Evolutionary conservation across 1,284 basidiomycete species (phyloP), one percentile per base, ranked within the genome.

Genomic region (Cryptococcus hybrid): DNA sequence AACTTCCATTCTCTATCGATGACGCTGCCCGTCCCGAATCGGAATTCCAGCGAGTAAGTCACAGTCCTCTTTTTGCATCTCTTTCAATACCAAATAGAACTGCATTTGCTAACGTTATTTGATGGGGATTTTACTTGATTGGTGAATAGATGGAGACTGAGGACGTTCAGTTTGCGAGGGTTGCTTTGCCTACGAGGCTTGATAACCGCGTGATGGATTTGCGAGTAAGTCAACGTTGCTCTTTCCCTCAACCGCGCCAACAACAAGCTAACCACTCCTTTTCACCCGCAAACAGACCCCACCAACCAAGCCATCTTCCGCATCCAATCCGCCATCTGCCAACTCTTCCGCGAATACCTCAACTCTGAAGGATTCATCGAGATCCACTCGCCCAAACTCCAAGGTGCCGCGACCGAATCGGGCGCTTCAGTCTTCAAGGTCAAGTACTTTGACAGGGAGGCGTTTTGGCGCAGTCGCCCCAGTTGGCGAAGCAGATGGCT

Each of bases 351-450:
- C 51, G 84, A 90, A 59, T 90, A 86, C 79, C 82, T 99, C 58
- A 85, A 86, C 67, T 78, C 76, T 40, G 80, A 88, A 57, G 87
- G 87, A 38, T 78, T 78, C 54, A 86, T 87, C 55, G 95, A 99
- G 79, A 98, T 99, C 63, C 96, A 98, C 79, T 92, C 90, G 61
- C 95, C 96, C 13, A 99, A 99, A 79, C 84, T 99, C 6, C 94
- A 98, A 77, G 94, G 91, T 49, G 90, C 95, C 35, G 95, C 96
- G 5, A 98, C 96, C 6, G 96, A 99, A 80, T 92, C 88, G 39
- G 96, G 96, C 11, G 90, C 96, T 15, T 90, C 88, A 39, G 96
- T 99, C 43, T 99, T 99, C 84, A 94, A 94, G 82, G 92, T 99
- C 53, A 85, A 85, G 71, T 99, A 99, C 80, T 99, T 99, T 82